phyloP scores from a whole-genome alignment of 257 asterid species.

The Jasminum sambac region DNA sequence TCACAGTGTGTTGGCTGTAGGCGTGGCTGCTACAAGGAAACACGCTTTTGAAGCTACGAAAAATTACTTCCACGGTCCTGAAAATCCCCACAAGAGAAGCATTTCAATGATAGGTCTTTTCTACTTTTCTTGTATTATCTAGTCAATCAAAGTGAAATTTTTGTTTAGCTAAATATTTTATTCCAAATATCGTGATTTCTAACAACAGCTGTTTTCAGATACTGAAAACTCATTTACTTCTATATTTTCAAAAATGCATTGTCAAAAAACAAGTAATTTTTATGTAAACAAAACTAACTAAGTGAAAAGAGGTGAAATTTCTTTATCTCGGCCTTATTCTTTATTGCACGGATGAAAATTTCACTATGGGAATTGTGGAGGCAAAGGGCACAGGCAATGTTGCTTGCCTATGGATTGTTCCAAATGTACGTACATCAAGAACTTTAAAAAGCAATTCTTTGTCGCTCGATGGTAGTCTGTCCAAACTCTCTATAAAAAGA shows the following conservation, averaged over 20 bases:
- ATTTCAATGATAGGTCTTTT: slow-evolving; percentile 77
- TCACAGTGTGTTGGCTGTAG: slow-evolving; percentile 66
- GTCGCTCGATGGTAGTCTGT: too few relatives aligned
- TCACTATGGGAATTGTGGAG: slow-evolving; percentile 73
- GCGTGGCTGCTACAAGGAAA: slow-evolving; percentile 78
- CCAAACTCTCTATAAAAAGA: too few relatives aligned
- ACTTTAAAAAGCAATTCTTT: too few relatives aligned
- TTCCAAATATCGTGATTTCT: background rate
- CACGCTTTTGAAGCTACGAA: slow-evolving; percentile 88
- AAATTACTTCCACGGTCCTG: slow-evolving; percentile 71
- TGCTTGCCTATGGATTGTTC: too few relatives aligned
- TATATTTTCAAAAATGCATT: too few relatives aligned
- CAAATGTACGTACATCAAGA: too few relatives aligned
- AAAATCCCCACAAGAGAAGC: slow-evolving; percentile 88
- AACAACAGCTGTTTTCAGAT: too few relatives aligned
- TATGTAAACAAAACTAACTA: too few relatives aligned
- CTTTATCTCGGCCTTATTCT: background rate
- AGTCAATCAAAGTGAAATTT: background rate
- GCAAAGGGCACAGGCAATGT: slow-evolving; percentile 79
- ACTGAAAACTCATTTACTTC: too few relatives aligned
- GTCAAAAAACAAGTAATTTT: too few relatives aligned
- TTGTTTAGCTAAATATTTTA: background rate
- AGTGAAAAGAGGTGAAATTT: background rate
- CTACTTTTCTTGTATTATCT: background rate
- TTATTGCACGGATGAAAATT: slow-evolving; percentile 60